phyloP scores from a whole-genome alignment of 768 basidiomycete genomes.

The Leccinum incarnatum region DNA sequence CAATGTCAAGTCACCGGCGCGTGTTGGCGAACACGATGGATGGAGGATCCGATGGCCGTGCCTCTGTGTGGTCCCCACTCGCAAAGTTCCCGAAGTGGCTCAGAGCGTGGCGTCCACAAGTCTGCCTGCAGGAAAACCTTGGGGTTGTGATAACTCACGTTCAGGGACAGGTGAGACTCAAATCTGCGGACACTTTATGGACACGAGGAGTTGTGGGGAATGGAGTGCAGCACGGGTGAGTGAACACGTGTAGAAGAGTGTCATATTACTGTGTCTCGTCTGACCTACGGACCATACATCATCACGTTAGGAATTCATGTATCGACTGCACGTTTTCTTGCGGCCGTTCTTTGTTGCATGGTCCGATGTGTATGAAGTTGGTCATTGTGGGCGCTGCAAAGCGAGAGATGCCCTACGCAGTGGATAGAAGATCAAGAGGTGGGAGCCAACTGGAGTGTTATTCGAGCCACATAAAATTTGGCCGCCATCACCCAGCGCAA shows the following conservation, averaged over 20 bases:
- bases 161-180: constrained; percentile 13
- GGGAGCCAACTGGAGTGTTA: not conserved
- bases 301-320: not conserved
- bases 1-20: constrained; percentile 17
- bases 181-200: not conserved
- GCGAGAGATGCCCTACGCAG: not conserved
- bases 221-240: constrained; percentile 9
- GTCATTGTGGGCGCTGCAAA: constrained; percentile 1
- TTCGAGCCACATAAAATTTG: not conserved
- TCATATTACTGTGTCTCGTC: not conserved
- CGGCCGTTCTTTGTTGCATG: not conserved
- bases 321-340: not conserved
- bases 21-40: constrained; percentile 16
- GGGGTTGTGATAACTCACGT: constrained; percentile 8
- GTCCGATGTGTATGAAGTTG: not conserved
- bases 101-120: constrained; percentile 22
- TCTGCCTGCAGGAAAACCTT: constrained; percentile 24
- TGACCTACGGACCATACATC: constrained; percentile 4
- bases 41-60: constrained; percentile 25
- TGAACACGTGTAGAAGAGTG: constrained; percentile 21
- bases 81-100: constrained; percentile 6
- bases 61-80: constrained; percentile 2
- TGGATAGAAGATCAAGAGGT: constrained; percentile 8
- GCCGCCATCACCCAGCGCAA: not conserved
- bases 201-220: constrained; percentile 18